A percentile compares a stretch with the other conserved stretches of the same genome.
phyloP scores from a whole-genome alignment of 140 eudicot species.

The Erigeron philadelphicus region DNA sequence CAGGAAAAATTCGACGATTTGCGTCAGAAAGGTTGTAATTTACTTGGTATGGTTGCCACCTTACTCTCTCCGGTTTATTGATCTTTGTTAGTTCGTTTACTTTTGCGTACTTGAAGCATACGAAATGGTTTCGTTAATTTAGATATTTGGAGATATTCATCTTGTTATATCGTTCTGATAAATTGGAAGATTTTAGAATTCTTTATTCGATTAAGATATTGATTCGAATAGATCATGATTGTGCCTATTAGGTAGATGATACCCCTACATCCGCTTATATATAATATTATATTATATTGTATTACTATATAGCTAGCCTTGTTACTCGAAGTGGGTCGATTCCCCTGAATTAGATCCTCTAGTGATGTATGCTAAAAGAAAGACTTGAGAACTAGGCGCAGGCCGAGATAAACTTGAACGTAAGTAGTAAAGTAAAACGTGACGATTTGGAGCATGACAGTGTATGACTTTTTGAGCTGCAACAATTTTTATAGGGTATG shows the following conservation, averaged over 20 bases:
- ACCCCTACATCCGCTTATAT: no score
- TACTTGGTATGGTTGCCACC: slow-evolving; percentile 57
- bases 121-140: no score
- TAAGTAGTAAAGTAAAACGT: slow-evolving; percentile 1
- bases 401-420: slow-evolving; percentile 2
- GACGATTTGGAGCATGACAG: slow-evolving; percentile 5
- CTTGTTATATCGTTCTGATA: no score
- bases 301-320: not conserved
- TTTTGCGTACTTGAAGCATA: no score
- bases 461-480: not conserved
- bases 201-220: not conserved
- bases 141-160: no score
- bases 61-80: not conserved
- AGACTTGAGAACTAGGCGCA: not conserved
- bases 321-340: not conserved
- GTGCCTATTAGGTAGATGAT: not conserved
- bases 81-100: no score
- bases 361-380: not conserved
- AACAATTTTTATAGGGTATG: not conserved
- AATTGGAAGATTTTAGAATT: no score
- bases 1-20: slow-evolving; percentile 76
- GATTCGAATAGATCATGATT: not conserved
- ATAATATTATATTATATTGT: no score
- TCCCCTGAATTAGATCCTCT: not conserved
- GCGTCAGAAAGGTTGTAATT: slow-evolving; percentile 70